Evolutionary conservation across 169 alveolate genomes (phyloP), one percentile per base, ranked within the genome.

Genomic region (Eimeria falciformis): DNA sequence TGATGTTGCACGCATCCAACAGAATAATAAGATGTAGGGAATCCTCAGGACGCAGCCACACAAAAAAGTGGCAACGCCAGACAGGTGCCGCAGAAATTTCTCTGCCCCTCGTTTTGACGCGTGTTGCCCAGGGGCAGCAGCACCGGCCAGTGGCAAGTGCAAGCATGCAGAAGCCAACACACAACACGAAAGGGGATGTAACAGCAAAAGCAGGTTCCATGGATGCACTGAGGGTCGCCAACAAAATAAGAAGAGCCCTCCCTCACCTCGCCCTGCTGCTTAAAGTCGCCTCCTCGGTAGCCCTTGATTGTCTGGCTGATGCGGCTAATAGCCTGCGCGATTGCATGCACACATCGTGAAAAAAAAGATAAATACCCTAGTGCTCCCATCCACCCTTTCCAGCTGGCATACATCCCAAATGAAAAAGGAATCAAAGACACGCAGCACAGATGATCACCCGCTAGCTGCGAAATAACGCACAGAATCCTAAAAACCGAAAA

Each of bases 251-350:
- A 53, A 27, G 25, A n/a, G 50, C 43, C 58, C 17, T 7, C 18
- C 21, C 90, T 37, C 47, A 90, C 94, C 68, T 90, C 94, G 6
- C 91, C 94, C 56, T 90, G 94, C 45, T 90, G 90, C 91, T 90
- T 90, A 84, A 90, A 90, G 85, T 79, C 94, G 3, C 94, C 94
- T 21, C 94, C 94, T 46, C 79, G 37, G 84, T 29, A 75, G 46
- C 82, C 62, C 27, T 79, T 79, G 84, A 90, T 78, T 17, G 33
- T 75, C n/a, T 77, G 77, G 65, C 82, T 62, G 68, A 88, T 88
- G 12, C 58, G 73, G 40, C 55, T 90, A 23, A 90, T 68, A 1
- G 94, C 91, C 94, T 90, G 79, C 40, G 40, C 40, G 4, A 33
- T 33, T 33, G 40, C 65, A 53, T 53, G 65, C 65, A 53, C 27